These are phyloP conservation scores for Secale cereale DNA, from an alignment of 176 grass and related monocot genomes.

Conservation along the genomic window DNA sequence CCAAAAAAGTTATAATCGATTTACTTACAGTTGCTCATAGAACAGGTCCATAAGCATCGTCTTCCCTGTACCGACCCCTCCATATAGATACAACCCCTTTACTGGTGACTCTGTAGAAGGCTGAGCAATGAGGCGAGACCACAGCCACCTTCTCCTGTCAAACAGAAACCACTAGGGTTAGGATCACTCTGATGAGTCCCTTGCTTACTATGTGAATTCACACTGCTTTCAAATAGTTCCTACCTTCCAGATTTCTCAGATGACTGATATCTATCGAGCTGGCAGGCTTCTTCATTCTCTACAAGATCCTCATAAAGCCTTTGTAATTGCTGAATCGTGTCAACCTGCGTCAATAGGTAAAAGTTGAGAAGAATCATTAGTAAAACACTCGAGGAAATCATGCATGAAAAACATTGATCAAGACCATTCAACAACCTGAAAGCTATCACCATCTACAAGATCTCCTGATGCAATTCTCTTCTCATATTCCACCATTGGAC, in stretches of 20 bases:
- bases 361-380: background rate
- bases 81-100: constrained; percentile 80
- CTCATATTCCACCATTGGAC: constrained; percentile 75
- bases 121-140: constrained; percentile 71
- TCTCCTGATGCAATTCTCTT: constrained; percentile 70
- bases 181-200: background rate
- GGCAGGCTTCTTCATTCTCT: constrained; percentile 60
- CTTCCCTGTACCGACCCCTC: constrained; percentile 90
- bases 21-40: constrained; percentile 77
- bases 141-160: constrained; percentile 86
- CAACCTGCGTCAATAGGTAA: constrained; percentile 48
- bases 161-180: constrained; percentile 23
- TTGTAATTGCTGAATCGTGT: constrained; percentile 74
- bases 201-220: constrained; percentile 15
- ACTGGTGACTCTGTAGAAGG: constrained; percentile 55
- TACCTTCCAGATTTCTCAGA: constrained; percentile 76
- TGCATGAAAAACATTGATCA: background rate
- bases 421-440: constrained; percentile 49
- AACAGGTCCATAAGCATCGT: constrained; percentile 97
- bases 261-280: constrained; percentile 77
- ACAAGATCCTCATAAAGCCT: constrained; percentile 75
- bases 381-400: background rate
- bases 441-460: constrained; percentile 78
- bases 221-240: background rate
- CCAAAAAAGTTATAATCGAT: constrained; percentile 1